A percentile compares a stretch with the other conserved stretches of the same genome.
These are phyloP conservation scores for Nematocida displodere DNA, from an alignment of 371 early-diverging fungal genomes.

Conservation along the genomic window DNA sequence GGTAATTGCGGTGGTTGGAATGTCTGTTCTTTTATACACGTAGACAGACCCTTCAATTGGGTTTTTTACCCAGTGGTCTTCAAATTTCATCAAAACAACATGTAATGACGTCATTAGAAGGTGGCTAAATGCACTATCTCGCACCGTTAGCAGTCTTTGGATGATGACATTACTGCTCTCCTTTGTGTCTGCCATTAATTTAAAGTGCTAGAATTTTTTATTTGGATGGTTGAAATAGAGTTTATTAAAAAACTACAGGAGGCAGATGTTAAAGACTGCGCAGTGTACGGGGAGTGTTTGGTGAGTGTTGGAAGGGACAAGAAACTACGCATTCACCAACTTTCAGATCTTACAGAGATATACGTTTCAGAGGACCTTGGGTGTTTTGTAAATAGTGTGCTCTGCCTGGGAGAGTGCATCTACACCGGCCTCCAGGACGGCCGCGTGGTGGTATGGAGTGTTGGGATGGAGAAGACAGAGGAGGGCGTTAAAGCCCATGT, in stretches of 20 bases:
- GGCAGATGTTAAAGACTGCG: conserved; percentile 54
- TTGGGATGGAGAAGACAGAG: background rate
- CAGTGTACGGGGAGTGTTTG: conserved; percentile 2
- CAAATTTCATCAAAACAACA: conserved; percentile 17
- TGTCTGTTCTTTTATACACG: conserved; percentile 15
- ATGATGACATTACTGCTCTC: conserved; percentile 12
- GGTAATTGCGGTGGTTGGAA: conserved; percentile 7
- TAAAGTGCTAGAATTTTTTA: conserved; percentile 34
- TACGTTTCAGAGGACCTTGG: background rate
- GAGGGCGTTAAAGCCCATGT: background rate
- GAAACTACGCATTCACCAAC: background rate
- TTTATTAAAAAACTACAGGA: conserved; percentile 26
- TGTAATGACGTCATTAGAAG: conserved; percentile 4
- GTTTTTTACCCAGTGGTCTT: conserved; percentile 17
- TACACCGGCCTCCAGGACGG: conserved; percentile 56
- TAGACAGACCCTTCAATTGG: conserved; percentile 27
- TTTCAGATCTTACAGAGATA: background rate
- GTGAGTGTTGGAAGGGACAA: conserved; percentile 51
- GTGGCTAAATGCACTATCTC: conserved; percentile 16
- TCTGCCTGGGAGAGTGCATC: conserved; percentile 2
- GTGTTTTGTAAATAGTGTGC: conserved; percentile 51
- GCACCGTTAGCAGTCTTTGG: conserved; percentile 2
- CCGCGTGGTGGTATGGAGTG: conserved; percentile 13
- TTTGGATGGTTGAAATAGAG: conserved; percentile 30
- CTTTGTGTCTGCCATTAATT: background rate